These are phyloP conservation scores for Mycena rosella DNA, from an alignment of 768 basidiomycete species.

Conservation along the genomic window DNA sequence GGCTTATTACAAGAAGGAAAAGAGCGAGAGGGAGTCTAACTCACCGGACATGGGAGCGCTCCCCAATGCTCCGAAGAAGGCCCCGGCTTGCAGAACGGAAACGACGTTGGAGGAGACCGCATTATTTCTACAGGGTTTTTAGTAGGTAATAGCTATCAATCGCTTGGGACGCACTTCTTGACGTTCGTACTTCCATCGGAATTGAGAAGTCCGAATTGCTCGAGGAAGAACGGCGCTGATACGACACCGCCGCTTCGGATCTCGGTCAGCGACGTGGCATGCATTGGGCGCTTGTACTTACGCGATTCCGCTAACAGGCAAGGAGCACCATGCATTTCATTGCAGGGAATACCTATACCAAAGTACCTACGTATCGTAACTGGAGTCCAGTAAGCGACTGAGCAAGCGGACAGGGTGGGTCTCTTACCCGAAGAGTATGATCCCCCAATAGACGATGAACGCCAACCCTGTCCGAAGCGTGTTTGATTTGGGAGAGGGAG, in stretches of 20 bases:
- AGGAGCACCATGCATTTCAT: neutral
- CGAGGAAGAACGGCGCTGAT: conserved; percentile 68
- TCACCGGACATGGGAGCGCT: conserved; percentile 78
- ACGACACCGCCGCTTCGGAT: conserved; percentile 76
- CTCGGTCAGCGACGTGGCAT: conserved; percentile 3
- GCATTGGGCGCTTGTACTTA: conserved; percentile 44
- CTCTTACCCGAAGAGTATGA: conserved; percentile 75
- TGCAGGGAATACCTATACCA: neutral
- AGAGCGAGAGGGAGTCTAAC: conserved; percentile 33
- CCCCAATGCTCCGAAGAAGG: conserved; percentile 88
- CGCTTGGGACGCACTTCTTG: conserved; percentile 25
- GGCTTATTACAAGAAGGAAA: neutral
- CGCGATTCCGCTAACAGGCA: conserved; percentile 43
- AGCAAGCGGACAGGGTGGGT: neutral
- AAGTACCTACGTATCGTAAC: conserved; percentile 73
- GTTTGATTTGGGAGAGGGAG: conserved; percentile 4
- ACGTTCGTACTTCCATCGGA: conserved; percentile 57
- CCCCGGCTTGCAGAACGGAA: conserved; percentile 88
- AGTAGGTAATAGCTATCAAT: no score
- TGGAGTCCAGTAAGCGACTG: neutral
- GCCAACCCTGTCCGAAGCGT: conserved; percentile 66
- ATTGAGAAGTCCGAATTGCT: conserved; percentile 70
- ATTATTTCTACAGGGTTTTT: conserved; percentile 47
- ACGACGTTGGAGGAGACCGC: conserved; percentile 86
- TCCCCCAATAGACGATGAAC: conserved; percentile 82